These are phyloP conservation scores for Talaromyces proteolyticus DNA, from an alignment of 495 filamentous ascomycete species.

Conservation along the genomic window DNA sequence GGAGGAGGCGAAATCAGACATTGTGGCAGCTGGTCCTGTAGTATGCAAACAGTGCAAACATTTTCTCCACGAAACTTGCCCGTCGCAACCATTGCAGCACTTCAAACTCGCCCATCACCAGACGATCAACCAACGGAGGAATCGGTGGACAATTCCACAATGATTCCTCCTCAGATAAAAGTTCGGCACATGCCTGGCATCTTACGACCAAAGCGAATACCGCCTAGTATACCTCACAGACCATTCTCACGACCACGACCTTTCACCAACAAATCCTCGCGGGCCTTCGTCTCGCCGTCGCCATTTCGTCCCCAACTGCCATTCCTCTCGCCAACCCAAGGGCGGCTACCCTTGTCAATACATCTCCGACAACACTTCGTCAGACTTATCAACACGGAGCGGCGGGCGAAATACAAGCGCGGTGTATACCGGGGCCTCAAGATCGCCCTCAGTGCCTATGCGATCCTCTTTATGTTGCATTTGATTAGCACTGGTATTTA, in stretches of 20 bases:
- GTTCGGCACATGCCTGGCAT: not conserved
- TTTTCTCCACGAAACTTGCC: not conserved
- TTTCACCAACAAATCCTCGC: constrained; percentile 43
- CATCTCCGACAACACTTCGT: constrained; percentile 49
- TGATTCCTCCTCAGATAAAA: not conserved
- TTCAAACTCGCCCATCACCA: not conserved
- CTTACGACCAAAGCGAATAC: constrained; percentile 5
- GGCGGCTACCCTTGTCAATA: constrained; percentile 30
- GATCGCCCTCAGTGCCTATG: constrained; percentile 47
- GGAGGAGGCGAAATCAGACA: no score
- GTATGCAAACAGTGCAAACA: not conserved
- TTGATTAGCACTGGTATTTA: constrained; percentile 52
- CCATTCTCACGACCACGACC: constrained; percentile 14
- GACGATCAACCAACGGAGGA: not conserved
- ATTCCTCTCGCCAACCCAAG: constrained; percentile 58
- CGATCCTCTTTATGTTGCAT: constrained; percentile 44
- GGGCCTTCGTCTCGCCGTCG: constrained; percentile 40
- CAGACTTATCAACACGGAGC: constrained; percentile 72
- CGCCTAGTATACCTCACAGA: constrained; percentile 11
- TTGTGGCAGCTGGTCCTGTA: not conserved
- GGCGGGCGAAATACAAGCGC: constrained; percentile 58
- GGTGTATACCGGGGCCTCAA: constrained; percentile 58
- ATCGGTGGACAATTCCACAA: no score
- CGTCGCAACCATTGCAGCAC: no score
- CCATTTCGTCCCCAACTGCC: constrained; percentile 68